Evolutionary conservation across 345 rosid genomes (phyloP).

Genomic region (Acer negundo): DNA sequence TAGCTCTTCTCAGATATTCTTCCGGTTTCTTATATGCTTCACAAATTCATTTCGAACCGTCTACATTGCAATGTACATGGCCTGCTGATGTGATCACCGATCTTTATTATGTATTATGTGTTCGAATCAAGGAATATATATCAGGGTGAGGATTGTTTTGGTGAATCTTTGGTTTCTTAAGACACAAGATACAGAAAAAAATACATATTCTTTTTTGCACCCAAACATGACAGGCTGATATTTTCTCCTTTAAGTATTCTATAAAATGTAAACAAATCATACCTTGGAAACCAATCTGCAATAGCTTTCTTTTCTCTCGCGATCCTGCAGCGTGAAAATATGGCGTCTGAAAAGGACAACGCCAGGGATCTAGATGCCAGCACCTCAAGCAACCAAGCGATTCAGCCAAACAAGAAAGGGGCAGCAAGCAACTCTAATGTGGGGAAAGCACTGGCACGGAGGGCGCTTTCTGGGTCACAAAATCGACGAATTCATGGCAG

Average conservation of each 20-base stretch:
- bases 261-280: slow-evolving; percentile 6
- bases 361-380: slow-evolving; percentile 22
- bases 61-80: neutral
- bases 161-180: slow-evolving; percentile 36
- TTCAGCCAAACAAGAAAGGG: slow-evolving; percentile 20
- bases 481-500: slow-evolving; percentile 27
- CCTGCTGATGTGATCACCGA: neutral
- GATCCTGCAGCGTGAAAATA: neutral
- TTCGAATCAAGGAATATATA: slow-evolving; percentile 14
- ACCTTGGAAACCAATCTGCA: slow-evolving; percentile 11
- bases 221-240: neutral
- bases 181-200: slow-evolving; percentile 28
- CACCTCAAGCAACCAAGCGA: slow-evolving; percentile 22
- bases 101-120: neutral
- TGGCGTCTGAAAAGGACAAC: slow-evolving; percentile 37
- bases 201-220: slow-evolving; percentile 13
- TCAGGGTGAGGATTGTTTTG: no score
- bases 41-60: neutral
- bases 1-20: slow-evolving; percentile 3
- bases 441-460: slow-evolving; percentile 46
- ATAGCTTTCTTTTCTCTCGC: slow-evolving; percentile 5
- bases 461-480: slow-evolving; percentile 44
- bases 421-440: slow-evolving; percentile 21
- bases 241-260: neutral
- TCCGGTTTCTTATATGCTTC: neutral